Evolutionary conservation across 495 filamentous ascomycete genomes (phyloP).

Genomic region (Aspergillus bertholletiae): DNA sequence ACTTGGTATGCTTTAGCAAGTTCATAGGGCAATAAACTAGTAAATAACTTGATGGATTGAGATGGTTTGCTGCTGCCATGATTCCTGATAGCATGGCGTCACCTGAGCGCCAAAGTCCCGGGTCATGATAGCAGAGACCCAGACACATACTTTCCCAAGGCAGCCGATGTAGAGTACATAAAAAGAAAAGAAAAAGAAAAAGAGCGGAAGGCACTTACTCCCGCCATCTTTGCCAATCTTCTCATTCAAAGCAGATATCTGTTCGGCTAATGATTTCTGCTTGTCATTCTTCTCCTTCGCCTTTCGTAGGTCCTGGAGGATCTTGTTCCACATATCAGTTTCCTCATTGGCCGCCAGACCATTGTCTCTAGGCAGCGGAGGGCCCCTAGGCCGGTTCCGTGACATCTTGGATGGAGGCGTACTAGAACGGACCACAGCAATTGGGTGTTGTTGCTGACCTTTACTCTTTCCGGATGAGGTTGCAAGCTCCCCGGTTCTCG

Average conservation of each 20-base stretch:
- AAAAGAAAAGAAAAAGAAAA: background rate
- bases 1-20: background rate
- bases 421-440: conserved; percentile 4
- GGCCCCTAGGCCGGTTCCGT: conserved; percentile 41
- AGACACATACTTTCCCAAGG: background rate
- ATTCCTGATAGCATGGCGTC: background rate
- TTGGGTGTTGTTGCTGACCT: conserved; percentile 1
- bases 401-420: conserved; percentile 29
- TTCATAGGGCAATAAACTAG: background rate
- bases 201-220: conserved; percentile 32
- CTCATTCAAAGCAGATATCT: conserved; percentile 53
- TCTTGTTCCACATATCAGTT: conserved; percentile 60
- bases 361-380: conserved; percentile 40
- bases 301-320: conserved; percentile 53
- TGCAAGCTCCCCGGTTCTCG: conserved; percentile 8
- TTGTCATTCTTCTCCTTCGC: conserved; percentile 62
- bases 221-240: conserved; percentile 42
- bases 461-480: background rate
- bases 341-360: conserved; percentile 57
- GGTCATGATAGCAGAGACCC: background rate
- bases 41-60: background rate
- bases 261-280: conserved; percentile 41
- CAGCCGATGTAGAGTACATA: background rate
- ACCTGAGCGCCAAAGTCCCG: background rate
- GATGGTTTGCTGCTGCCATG: background rate